These are phyloP conservation scores for Furcasterigmium sp. DNA, from an alignment of 2,329 filamentous ascomycete species.

Conservation along the genomic window DNA sequence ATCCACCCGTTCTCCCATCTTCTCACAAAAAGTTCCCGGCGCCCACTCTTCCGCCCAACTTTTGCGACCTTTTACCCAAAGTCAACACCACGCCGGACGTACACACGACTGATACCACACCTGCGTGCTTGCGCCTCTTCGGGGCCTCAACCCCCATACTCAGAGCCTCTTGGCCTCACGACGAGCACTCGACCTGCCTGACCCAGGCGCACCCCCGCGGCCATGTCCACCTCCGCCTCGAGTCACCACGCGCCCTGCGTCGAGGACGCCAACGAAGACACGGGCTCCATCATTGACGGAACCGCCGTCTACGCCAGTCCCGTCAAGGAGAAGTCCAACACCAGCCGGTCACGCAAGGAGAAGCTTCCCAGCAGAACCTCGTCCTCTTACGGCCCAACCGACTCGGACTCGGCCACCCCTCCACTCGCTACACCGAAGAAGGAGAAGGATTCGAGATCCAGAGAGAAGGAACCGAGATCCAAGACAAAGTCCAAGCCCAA, in stretches of 20 bases:
- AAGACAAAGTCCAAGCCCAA: constrained; percentile 15
- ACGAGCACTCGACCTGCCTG: neutral
- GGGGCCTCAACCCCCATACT: constrained; percentile 7
- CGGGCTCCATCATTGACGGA: constrained; percentile 32
- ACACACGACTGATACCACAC: constrained; percentile 6
- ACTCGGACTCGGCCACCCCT: constrained; percentile 39
- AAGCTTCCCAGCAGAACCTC: constrained; percentile 18
- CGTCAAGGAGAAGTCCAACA: constrained; percentile 46
- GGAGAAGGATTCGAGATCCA: constrained; percentile 22
- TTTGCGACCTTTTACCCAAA: neutral
- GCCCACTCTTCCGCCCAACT: constrained; percentile 7
- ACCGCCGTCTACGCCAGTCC: constrained; percentile 43
- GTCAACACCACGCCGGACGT: constrained; percentile 3
- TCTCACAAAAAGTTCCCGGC: constrained; percentile 14
- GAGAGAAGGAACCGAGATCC: constrained; percentile 11
- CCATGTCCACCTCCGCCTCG: constrained; percentile 37
- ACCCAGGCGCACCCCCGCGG: constrained; percentile 14
- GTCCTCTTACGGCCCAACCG: constrained; percentile 30
- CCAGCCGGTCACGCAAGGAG: constrained; percentile 40
- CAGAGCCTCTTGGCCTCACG: neutral
- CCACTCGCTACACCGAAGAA: constrained; percentile 23
- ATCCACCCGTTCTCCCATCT: neutral
- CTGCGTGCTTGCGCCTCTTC: constrained; percentile 9
- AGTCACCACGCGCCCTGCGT: constrained; percentile 34
- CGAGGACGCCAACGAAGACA: constrained; percentile 49